Base-by-base conservation (phyloP, 805 yeast genomes). In the Cephaloascus fragrans region DNA sequence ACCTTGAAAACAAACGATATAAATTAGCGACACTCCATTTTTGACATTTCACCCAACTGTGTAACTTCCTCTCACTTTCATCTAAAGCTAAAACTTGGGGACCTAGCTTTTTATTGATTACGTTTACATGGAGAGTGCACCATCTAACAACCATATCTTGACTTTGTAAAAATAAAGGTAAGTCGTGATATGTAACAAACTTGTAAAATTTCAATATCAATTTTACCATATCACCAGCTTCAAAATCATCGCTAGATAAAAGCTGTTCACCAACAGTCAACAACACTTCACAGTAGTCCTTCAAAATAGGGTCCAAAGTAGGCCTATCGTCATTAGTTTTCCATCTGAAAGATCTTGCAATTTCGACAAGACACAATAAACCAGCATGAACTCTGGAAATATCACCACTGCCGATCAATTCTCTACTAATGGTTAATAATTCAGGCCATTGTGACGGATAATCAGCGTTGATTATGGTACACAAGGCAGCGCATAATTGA, bases 1-100 rank as follows among this genome's bases (percentile, higher is more conserved):
- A 88, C 48, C 90, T 71, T 39, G 71, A 71, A 50, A 84, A 84
- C 3, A 88, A 55, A 47, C 94, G 73, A 47, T 70, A 73, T 32
- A 89, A 55, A 55, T 85, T 87, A 18, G 86, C 87, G 51, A 78
- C 79, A 1, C 94, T 76, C 97, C 97, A 90, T 57, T 90, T 93
- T 62, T 73, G 89, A 48, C 77, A 74, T 60, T 77, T 90, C 53
- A 66, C 80, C 82, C 82, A 83, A 37, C 77, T 34, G 23, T 31
- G 20, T 14, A 59, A 47, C 36, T 61, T 65, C 37, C 76, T 65
- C 32, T 76, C 80, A 18, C 73, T 71, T 5, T 66, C 67, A 36
- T 75, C 78, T n/a, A 72, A 49, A 16, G 67, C 64, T 43, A 68
- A 42, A 2, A 77, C 75, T 33, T 70, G 68, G 1, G 53, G 44